Percentiles rank a stretch among this genome's conserved stretches.
These are phyloP conservation scores for Candida incommunis DNA, from an alignment of 805 yeast species.

Conservation along the genomic window DNA sequence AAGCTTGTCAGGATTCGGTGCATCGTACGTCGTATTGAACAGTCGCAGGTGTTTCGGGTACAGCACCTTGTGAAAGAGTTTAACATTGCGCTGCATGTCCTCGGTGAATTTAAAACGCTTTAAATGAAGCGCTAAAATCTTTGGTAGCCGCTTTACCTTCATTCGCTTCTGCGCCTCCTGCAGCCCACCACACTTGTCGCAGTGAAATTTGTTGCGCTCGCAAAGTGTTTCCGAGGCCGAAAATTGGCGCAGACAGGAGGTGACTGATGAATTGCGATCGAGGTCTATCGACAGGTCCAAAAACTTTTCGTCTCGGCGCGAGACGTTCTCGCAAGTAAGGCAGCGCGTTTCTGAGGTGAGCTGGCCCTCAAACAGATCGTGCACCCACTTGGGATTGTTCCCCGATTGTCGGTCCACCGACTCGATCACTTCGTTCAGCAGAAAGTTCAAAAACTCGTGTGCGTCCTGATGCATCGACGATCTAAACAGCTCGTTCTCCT, in stretches of 20 bases:
- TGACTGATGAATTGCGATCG: conserved; percentile 57
- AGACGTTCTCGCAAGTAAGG: conserved; percentile 70
- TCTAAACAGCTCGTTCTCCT: conserved; percentile 72
- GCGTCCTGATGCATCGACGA: conserved; percentile 97
- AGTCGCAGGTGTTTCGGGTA: conserved; percentile 65
- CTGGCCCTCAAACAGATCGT: conserved; percentile 67
- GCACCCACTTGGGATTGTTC: conserved; percentile 30
- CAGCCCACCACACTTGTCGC: conserved; percentile 77
- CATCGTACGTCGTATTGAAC: conserved; percentile 45
- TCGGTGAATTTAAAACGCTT: conserved; percentile 90
- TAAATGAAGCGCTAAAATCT: conserved; percentile 65
- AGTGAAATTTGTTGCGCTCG: conserved; percentile 81
- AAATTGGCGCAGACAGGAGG: conserved; percentile 69
- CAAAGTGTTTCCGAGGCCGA: conserved; percentile 74
- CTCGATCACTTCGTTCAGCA: conserved; percentile 59
- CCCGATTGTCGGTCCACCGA: conserved; percentile 19
- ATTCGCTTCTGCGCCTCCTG: conserved; percentile 92
- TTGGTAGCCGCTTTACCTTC: conserved; percentile 65
- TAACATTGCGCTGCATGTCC: conserved; percentile 62
- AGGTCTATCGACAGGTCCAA: conserved; percentile 78
- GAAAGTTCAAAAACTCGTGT: conserved; percentile 84
- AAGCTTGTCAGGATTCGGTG: conserved; percentile 36
- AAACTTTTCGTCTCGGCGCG: conserved; percentile 74
- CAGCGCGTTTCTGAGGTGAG: conserved; percentile 83
- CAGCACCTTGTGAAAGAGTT: conserved; percentile 70